Base-by-base conservation (phyloP, 129 eudicot species). In the Kitagawia praeruptora region DNA sequence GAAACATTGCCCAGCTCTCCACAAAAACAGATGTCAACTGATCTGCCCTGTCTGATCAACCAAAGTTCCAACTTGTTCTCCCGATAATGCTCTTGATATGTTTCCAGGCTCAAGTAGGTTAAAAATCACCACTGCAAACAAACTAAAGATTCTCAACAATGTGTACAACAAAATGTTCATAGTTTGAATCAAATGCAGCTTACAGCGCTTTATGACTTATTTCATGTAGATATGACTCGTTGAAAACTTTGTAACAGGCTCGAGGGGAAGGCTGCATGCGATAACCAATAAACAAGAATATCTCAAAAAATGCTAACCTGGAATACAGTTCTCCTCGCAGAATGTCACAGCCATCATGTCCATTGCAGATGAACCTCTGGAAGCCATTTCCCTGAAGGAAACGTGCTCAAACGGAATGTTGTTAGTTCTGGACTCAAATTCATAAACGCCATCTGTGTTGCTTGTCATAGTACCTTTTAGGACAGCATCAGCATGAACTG, bases 61-160 rank as follows among this genome's bases (percentile, higher is more conserved):
- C 77, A 91, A 87, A 16, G 87, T 92, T 67, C 98, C 98, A 79
- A 94, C 97, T 81, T 86, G 88, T 81, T 94, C 97, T 79, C 98
- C 98, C 8, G 91, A 91, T 77, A 94, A 81, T 41, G 97, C 98
- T 86, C 96, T 89, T 69, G 96, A 94, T 79, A 94, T 94, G 85
- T 94, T 91, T 67, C 97, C 96, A 28, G 97, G 96, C 88, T 94
- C 98, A 34, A 87, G 97, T 79, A 94, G 91, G 88, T 94, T 94
- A 81, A 94, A 94, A 46, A 94, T 77, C 67, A 87, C 98, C 82
- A 94, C 98, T 94, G 87, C 87, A 86, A 78, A 67, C 73, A 67
- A 15, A 25, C 23, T 31, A 67, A 31, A 27, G 39, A 31, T 67
- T 67, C 23, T 67, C 73, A 67, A 31, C 21, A 34, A 61, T 67